Conservation (phyloP, 2,329 filamentous ascomycete species). For the Trichoderma breve region DNA sequence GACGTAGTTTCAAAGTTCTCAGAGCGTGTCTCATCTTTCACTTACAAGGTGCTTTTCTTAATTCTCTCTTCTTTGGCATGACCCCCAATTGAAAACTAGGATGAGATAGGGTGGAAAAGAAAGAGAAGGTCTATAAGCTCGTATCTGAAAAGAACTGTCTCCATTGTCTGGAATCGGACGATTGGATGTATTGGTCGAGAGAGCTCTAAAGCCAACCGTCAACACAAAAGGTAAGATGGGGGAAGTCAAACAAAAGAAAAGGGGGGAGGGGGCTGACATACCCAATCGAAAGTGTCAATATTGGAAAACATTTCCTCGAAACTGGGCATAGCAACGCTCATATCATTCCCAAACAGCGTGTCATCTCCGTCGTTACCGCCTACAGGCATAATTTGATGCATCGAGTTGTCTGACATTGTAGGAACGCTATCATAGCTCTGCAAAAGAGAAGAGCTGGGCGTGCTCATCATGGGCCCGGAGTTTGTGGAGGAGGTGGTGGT, state of each 20-base stretch:
- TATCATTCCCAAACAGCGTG: not conserved
- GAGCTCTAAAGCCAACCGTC: conserved; percentile 16
- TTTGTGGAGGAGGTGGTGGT: not conserved
- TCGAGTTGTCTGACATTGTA: not conserved
- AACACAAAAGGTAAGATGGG: not conserved
- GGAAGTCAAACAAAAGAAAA: not conserved
- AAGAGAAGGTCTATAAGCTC: not conserved
- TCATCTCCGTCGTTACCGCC: not conserved
- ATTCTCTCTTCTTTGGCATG: not conserved
- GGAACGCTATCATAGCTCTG: not conserved
- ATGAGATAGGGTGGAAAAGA: not conserved
- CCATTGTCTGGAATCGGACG: not conserved
- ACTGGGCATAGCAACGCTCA: conserved; percentile 32
- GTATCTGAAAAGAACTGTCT: conserved; percentile 7
- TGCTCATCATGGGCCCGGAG: not conserved
- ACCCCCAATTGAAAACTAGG: accelerated
- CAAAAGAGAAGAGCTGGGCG: not conserved
- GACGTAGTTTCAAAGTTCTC: not conserved
- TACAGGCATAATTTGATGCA: not conserved
- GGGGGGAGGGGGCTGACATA: conserved; percentile 26
- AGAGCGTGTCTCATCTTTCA: not conserved
- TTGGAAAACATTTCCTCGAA: conserved; percentile 39
- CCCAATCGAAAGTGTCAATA: conserved; percentile 41
- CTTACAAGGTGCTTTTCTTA: not conserved
- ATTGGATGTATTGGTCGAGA: conserved; percentile 30